Evolutionary conservation across 2,329 filamentous ascomycete species (phyloP), one percentile per base, ranked within the genome.

Genomic region (Fusarium cicatricum): DNA sequence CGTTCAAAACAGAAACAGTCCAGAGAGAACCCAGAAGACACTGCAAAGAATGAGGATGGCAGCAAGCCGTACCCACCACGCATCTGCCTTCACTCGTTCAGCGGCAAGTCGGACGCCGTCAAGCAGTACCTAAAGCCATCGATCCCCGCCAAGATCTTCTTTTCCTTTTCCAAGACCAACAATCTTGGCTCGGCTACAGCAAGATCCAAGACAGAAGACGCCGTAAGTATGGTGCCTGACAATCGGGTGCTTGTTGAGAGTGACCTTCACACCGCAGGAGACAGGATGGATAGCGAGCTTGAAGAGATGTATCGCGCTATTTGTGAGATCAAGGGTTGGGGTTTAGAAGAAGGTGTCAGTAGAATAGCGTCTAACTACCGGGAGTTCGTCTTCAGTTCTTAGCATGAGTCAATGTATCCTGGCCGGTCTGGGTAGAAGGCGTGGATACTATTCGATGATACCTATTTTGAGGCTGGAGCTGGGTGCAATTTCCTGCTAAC

Each of bases 71-170:
- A 88, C 65, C 92, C 93, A 3, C 91, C 92, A 1, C 81, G 92
- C 4, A 88, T 97, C 65, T 97, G 93, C 69, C 83, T 97, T 55
- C 93, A 97, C 72, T 96, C 92, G 0, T 97, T 92, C 72, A 94
- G 90, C 21, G 92, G 91, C 0, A 84, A 89, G 3, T 80, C 85
- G 5, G 87, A 94, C 33, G 83, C 87, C 5, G 77, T 96, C 15
- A 89, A 84, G 59, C 91, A 91, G 70, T 97, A 96, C 65, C 76
- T 90, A 19, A 83, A 90, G 47, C 83, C 85, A 1, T 81, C 82
- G 0, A 85, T 94, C 5, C 92, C 92, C 0, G 85, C 86, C 0
- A 81, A 86, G 15, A 82, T 97, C 11, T 97, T 87, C 74, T 94
- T 96, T 64, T 96, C 91, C 0, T 97, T 97, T 70, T 96, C 91